Evolutionary conservation across 106 monocot species (phyloP).

Genomic region (Hemerocallis citrina): DNA sequence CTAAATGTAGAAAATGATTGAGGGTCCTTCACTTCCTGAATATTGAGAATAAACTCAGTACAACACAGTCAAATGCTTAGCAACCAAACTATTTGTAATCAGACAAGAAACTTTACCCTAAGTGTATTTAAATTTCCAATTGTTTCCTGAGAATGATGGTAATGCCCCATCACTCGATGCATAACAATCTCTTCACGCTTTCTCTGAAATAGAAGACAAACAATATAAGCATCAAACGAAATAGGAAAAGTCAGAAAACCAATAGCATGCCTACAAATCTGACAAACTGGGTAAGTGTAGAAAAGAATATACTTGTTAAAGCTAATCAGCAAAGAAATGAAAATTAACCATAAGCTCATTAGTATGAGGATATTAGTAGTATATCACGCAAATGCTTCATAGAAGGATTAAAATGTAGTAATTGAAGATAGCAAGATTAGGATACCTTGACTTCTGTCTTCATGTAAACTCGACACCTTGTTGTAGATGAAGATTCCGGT

Average conservation of each 20-base stretch:
- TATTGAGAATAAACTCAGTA: neutral
- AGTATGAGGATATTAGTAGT: neutral
- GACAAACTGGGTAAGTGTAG: no score
- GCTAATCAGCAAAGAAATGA: neutral
- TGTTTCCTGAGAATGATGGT: conserved; percentile 44
- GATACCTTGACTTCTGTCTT: conserved; percentile 35
- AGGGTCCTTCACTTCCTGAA: conserved; percentile 51
- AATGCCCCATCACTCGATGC: conserved; percentile 56
- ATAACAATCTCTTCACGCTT: conserved; percentile 42
- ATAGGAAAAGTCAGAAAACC: neutral
- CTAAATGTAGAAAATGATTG: conserved; percentile 68
- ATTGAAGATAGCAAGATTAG: neutral
- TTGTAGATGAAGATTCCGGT: conserved; percentile 35
- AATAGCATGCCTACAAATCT: neutral
- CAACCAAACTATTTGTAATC: conserved; percentile 6
- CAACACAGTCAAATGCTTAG: neutral
- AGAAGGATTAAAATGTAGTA: neutral
- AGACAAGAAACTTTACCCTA: conserved; percentile 26
- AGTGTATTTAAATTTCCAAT: conserved; percentile 51
- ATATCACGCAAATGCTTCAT: neutral
- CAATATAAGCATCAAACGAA: neutral
- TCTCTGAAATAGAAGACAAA: conserved; percentile 27
- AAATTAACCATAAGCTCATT: neutral
- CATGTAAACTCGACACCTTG: conserved; percentile 49
- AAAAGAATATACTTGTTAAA: neutral